Percentiles rank a stretch among this genome's conserved stretches.
These are phyloP conservation scores for Chenopodium berlandieri DNA, from an alignment of 148 eudicot genomes.

Conservation along the genomic window DNA sequence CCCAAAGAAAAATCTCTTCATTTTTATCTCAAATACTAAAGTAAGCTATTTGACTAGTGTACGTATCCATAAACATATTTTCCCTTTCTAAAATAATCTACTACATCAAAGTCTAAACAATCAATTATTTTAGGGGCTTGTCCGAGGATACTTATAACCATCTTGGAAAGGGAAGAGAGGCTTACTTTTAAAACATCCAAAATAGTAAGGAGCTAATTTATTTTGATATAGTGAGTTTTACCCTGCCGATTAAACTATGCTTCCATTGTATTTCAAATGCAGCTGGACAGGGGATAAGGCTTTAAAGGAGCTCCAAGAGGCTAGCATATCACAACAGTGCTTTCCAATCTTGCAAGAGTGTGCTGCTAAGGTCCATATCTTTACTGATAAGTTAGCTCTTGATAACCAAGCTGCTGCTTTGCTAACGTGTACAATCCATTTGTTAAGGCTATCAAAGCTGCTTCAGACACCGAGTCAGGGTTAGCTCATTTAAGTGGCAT, in stretches of 20 bases:
- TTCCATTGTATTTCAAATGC: conserved; percentile 22
- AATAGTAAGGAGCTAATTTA: neutral
- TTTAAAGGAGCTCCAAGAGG: conserved; percentile 80
- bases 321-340: conserved; percentile 68
- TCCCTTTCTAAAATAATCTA: too few relatives aligned
- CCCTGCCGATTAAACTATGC: neutral
- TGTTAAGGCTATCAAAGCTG: conserved; percentile 72
- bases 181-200: too few relatives aligned
- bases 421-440: conserved; percentile 12
- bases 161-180: too few relatives aligned
- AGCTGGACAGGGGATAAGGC: conserved; percentile 98
- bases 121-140: too few relatives aligned
- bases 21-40: neutral
- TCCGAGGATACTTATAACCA: neutral
- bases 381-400: neutral
- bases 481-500: conserved; percentile 68
- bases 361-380: conserved; percentile 56
- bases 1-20: neutral
- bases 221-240: neutral
- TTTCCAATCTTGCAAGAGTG: conserved; percentile 77
- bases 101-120: too few relatives aligned
- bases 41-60: neutral
- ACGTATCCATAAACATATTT: too few relatives aligned
- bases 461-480: conserved; percentile 71
- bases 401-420: neutral